Evolutionary conservation across 2,329 filamentous ascomycete genomes (phyloP), one percentile per base, ranked within the genome.

Genomic region (Cercospora sp.): DNA sequence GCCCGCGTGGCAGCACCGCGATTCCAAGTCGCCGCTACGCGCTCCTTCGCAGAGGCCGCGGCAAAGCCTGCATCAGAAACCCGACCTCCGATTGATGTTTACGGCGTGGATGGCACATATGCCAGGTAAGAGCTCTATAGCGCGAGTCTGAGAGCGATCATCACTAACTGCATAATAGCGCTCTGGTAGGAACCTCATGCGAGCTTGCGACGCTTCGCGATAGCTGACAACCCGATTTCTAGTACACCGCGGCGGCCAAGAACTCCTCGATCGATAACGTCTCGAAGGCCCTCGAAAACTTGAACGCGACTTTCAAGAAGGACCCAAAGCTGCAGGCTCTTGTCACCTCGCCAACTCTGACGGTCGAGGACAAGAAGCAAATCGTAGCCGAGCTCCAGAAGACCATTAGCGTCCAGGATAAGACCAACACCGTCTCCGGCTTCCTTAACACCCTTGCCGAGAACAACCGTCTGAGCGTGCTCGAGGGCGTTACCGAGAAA

Each of bases 231-330:
- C 13, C 5, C 12, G 30, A 10, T 16, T 26, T 60, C 30, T 78
- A 99, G 95, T 99, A 97, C 89, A 98, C 94, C 73, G 95, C 95
- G 72, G 93, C 94, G 76, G 89, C 90, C 80, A 99, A 98, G 88
- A 88, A 90, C 75, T 90, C 90, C 70, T 84, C 88, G 75, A 91
- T 99, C 82, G 95, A 99, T 78, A 86, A 88, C 79, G 93, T 92
- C 74, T 90, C 94, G 80, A 92, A 89, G 83, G 90, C 93, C 74
- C 86, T 99, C 78, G 84, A 86, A 78, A 86, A 82, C 77, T 90
- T 99, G 78, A 82, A 84, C 79, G 83, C 85, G 72, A 85, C 94
- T 76, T 87, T 97, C 84, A 86, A 90, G 83, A 91, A 89, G 84
- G 95, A 99, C 82, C 68, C 87, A 77, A 97, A 96, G 86, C 91